Percentiles rank a stretch among this genome's conserved stretches.
These are phyloP conservation scores for Tolypocladium pustulatum DNA, from an alignment of 2,329 filamentous ascomycete genomes.

Conservation along the genomic window DNA sequence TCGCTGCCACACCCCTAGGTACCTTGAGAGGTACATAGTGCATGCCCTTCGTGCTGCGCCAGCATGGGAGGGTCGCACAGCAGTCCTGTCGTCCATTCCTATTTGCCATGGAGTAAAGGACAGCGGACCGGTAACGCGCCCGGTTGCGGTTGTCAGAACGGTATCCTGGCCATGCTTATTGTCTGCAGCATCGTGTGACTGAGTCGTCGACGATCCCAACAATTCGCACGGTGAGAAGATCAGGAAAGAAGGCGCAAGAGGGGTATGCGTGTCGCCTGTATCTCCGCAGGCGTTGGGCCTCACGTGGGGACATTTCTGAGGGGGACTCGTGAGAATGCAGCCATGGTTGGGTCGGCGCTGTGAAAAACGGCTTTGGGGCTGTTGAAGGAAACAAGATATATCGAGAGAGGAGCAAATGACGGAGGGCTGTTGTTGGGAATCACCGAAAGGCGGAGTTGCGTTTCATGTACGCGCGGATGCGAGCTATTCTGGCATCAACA, in stretches of 20 bases:
- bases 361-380: background rate
- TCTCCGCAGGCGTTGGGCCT: background rate
- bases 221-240: background rate
- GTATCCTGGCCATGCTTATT: background rate
- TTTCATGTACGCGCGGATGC: conserved; percentile 26
- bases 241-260: background rate
- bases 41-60: background rate
- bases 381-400: background rate
- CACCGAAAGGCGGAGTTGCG: conserved; percentile 14
- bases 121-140: background rate
- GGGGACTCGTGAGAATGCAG: background rate
- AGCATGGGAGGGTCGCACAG: background rate
- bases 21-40: background rate
- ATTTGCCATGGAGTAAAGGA: background rate
- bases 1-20: background rate
- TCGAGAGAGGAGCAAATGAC: background rate
- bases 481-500: conserved; percentile 24
- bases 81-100: background rate
- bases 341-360: background rate
- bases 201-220: background rate
- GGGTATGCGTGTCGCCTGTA: background rate
- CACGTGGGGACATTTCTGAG: background rate
- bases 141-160: background rate
- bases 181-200: background rate
- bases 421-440: background rate